Base-by-base conservation (phyloP, 495 filamentous ascomycete genomes). In the Lasiosphaeris hirsuta region DNA sequence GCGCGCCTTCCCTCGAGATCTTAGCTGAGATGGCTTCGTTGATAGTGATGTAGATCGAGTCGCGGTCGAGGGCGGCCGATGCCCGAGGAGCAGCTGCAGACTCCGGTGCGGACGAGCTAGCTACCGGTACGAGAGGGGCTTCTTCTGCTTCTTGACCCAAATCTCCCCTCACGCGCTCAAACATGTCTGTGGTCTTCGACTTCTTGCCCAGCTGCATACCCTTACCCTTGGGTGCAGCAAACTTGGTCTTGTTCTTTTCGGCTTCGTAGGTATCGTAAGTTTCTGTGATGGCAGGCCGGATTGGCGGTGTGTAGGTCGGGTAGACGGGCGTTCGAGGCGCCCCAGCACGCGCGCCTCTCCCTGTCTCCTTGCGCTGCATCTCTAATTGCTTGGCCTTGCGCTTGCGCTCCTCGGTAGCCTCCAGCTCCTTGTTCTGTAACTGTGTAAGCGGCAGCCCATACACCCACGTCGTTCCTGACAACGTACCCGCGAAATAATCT, bases 121-220 rank as follows among this genome's bases (percentile, higher is more conserved):
- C 81, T 11, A 78, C 72, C n/a, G 85, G 76, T 9, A 93, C 86
- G 14, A 97, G 76, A 10, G 93, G 92, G 37, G 82, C 82, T 46
- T 87, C 81, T 55, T 93, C 88, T 4, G 79, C 81, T 63, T 92
- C 89, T 35, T 87, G 82, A 10, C 90, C 92, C 49, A 97, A 72
- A 57, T 97, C 92, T 47, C 88, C 87, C 62, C 89, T 84, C n/a
- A 98, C 90, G 61, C 88, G 87, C 71, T 97, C 93, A 65, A 95
- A 97, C 80, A 97, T 96, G 73, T 94, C 90, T 11, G 90, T 94
- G 33, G 88, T 89, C 78, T 96, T 96, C 36, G 90, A 96, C 75
- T 97, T 97, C 80, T 96, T 96, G 72, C 94, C 95, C 39, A 98
- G 75, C 71, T 97, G 93, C 94, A 98, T 97, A 50, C 94, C 94